phyloP scores from a whole-genome alignment of 768 basidiomycete genomes.

The Brasilioporus rufonigricans region DNA sequence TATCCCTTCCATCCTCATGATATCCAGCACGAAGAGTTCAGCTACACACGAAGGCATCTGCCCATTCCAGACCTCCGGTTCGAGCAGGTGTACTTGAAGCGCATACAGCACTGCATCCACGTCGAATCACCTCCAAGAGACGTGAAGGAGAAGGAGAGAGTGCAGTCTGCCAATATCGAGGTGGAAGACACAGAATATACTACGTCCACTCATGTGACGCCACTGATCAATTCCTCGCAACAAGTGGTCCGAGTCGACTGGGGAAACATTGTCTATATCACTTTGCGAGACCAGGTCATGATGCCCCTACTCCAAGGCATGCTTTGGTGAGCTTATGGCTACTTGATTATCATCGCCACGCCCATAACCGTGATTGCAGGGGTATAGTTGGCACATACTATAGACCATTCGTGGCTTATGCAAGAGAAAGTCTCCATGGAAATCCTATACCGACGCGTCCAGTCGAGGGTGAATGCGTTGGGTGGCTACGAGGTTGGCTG shows the following conservation, averaged over 20 bases:
- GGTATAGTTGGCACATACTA: conserved; percentile 33
- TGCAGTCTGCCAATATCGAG: conserved; percentile 10
- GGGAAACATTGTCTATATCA: conserved; percentile 59
- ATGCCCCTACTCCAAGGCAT: conserved; percentile 66
- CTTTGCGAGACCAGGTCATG: conserved; percentile 64
- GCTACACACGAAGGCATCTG: conserved; percentile 36
- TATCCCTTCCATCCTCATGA: conserved; percentile 16
- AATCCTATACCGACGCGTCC: conserved; percentile 9
- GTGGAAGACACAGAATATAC: conserved; percentile 21
- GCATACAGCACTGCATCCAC: conserved; percentile 52
- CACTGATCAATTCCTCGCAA: conserved; percentile 31
- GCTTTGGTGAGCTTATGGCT: conserved; percentile 49
- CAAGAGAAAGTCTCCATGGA: conserved; percentile 17
- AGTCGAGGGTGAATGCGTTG: conserved; percentile 31
- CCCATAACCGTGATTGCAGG: conserved; percentile 17
- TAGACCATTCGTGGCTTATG: conserved; percentile 26
- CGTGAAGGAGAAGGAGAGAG: conserved; percentile 34
- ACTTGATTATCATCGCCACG: not conserved
- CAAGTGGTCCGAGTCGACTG: conserved; percentile 49
- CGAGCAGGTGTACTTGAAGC: conserved; percentile 67
- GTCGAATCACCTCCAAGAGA: conserved; percentile 29
- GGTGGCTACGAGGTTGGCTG: conserved; percentile 30
- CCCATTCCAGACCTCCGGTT: conserved; percentile 77
- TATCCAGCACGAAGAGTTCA: conserved; percentile 10
- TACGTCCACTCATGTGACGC: conserved; percentile 26